Evolutionary conservation across 305 asterid genomes (phyloP).

Genomic region (Fraxinus sp.): DNA sequence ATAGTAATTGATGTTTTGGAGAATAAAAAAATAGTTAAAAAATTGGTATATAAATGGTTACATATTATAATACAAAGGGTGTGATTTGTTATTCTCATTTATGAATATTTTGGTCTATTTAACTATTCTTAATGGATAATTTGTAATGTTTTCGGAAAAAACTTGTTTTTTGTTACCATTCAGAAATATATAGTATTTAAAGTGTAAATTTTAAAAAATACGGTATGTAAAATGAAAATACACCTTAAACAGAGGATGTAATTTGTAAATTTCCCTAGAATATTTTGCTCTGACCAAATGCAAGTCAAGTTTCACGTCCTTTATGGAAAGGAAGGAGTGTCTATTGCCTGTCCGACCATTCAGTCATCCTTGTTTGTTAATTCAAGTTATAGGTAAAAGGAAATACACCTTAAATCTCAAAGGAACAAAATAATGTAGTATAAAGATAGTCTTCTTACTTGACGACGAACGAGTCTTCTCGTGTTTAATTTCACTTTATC

Average conservation of each 20-base stretch:
- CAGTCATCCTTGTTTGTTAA: not conserved
- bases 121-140: not conserved
- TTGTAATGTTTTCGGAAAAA: not conserved
- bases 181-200: not conserved
- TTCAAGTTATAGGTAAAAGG: not conserved
- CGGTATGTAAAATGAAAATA: not conserved
- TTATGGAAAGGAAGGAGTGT: not conserved
- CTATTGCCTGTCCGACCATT: not conserved
- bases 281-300: not conserved
- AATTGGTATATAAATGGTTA: not conserved
- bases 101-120: not conserved
- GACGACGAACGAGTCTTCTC: constrained; percentile 87
- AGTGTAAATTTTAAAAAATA: not conserved
- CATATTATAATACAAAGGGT: not conserved
- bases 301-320: not conserved
- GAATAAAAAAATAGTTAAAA: not conserved
- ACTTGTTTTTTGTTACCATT: not conserved
- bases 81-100: not conserved
- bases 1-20: not conserved
- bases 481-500: constrained; percentile 74
- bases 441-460: constrained; percentile 49
- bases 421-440: not conserved
- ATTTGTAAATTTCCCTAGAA: not conserved
- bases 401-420: not conserved
- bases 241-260: not conserved